Evolutionary conservation across 768 basidiomycete genomes (phyloP).

Genomic region (Trametes cinnabarina): DNA sequence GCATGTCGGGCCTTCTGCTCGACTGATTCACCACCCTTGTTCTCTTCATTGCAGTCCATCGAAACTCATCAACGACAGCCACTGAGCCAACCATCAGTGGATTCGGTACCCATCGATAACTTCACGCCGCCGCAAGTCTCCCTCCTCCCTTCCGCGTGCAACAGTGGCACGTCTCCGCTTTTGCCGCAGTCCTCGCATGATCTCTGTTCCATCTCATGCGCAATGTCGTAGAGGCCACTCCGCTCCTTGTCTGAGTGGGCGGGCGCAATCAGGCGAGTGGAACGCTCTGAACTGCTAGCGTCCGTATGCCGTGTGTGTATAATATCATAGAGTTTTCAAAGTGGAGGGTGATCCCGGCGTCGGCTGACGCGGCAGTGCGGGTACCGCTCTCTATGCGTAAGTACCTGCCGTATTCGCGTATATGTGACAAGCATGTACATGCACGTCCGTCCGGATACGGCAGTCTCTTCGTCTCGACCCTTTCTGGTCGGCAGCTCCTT

Average conservation of each 20-base stretch:
- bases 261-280: neutral
- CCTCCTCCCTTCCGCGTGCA: constrained; percentile 5
- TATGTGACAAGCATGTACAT: no score
- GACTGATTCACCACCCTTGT: neutral
- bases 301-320: neutral
- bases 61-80: no score
- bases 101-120: neutral
- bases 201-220: neutral
- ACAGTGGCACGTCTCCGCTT: neutral
- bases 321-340: no score
- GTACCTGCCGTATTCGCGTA: neutral
- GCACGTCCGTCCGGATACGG: no score
- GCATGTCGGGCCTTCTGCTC: neutral
- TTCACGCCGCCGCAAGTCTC: neutral
- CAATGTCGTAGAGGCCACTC: neutral
- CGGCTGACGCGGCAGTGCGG: no score
- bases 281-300: neutral
- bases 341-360: neutral
- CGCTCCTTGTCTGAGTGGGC: neutral
- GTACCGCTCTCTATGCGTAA: no score
- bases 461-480: no score
- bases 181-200: neutral
- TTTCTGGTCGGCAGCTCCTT: no score
- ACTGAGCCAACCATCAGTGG: no score
- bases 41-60: neutral